Conservation (phyloP, 345 rosid species). For the Populus euphratica region DNA sequence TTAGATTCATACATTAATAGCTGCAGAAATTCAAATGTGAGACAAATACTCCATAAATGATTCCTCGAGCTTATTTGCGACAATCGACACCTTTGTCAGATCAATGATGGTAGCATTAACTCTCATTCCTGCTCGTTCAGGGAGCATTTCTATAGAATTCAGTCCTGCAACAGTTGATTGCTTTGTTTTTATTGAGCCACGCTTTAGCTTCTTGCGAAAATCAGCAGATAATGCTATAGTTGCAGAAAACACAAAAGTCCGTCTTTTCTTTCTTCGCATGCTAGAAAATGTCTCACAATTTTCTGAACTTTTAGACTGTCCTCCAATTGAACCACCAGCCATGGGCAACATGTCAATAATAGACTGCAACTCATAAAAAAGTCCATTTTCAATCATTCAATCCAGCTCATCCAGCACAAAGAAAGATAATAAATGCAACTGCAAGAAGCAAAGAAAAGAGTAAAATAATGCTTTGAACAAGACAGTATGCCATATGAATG, state of each 20-base stretch:
- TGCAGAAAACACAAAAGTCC: conserved; percentile 93
- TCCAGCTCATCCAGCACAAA: conserved; percentile 99
- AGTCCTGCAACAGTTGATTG: conserved; percentile 48
- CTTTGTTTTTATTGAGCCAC: conserved; percentile 56
- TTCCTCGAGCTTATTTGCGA: conserved; percentile 80
- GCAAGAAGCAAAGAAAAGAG: conserved; percentile 24
- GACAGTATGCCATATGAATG: background rate
- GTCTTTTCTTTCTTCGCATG: conserved; percentile 78
- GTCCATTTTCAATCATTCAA: conserved; percentile 93
- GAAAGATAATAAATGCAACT: conserved; percentile 89
- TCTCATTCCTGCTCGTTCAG: conserved; percentile 89
- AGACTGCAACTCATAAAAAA: conserved; percentile 90
- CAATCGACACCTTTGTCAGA: conserved; percentile 69
- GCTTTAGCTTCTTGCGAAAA: conserved; percentile 92
- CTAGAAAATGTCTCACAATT: conserved; percentile 54
- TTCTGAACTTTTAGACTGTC: conserved; percentile 41
- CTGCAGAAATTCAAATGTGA: background rate
- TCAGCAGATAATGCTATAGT: conserved; percentile 86
- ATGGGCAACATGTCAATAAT: conserved; percentile 88
- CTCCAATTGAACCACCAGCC: conserved; percentile 41
- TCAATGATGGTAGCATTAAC: conserved; percentile 80
- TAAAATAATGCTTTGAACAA: no score
- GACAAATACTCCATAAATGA: conserved; percentile 67
- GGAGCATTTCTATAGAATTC: conserved; percentile 78
- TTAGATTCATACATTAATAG: background rate